phyloP scores from a whole-genome alignment of 2,329 filamentous ascomycete genomes.

The Pseudocercospora ulei region DNA sequence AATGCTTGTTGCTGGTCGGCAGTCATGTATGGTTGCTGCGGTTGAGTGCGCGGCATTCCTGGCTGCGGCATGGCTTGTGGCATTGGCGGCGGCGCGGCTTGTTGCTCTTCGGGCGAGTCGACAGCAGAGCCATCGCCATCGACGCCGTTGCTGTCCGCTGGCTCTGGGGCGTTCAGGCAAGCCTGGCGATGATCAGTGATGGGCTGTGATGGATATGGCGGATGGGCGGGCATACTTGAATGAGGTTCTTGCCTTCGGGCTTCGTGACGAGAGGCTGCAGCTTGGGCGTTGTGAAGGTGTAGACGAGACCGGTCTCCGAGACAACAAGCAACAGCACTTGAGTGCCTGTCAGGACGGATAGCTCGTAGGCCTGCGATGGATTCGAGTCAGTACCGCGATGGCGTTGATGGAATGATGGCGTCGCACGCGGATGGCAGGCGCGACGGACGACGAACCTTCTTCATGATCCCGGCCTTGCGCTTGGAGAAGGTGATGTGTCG shows the following conservation, averaged over 20 bases:
- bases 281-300: constrained; percentile 97
- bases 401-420: constrained; percentile 14
- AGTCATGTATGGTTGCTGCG: constrained; percentile 33
- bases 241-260: constrained; percentile 97
- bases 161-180: constrained; percentile 92
- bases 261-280: constrained; percentile 96
- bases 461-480: constrained; percentile 99
- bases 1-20: constrained; percentile 35
- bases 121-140: constrained; percentile 46
- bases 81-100: constrained; percentile 45
- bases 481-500: constrained; percentile 99
- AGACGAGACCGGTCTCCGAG: constrained; percentile 92
- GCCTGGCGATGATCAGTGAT: constrained; percentile 50
- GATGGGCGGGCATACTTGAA: constrained; percentile 57
- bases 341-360: constrained; percentile 93
- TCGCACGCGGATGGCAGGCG: constrained; percentile 3
- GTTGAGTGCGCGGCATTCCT: constrained; percentile 28
- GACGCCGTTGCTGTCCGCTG: constrained; percentile 58
- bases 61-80: constrained; percentile 32
- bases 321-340: constrained; percentile 94
- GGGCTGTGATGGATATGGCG: constrained; percentile 10
- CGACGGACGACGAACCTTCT: constrained; percentile 62
- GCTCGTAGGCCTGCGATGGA: constrained; percentile 69
- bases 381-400: constrained; percentile 16
- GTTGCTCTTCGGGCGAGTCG: constrained; percentile 84